Percentiles rank a stretch among this genome's conserved stretches.
These are phyloP conservation scores for Camellia granthamiana DNA, from an alignment of 148 eudicot genomes.

Conservation along the genomic window DNA sequence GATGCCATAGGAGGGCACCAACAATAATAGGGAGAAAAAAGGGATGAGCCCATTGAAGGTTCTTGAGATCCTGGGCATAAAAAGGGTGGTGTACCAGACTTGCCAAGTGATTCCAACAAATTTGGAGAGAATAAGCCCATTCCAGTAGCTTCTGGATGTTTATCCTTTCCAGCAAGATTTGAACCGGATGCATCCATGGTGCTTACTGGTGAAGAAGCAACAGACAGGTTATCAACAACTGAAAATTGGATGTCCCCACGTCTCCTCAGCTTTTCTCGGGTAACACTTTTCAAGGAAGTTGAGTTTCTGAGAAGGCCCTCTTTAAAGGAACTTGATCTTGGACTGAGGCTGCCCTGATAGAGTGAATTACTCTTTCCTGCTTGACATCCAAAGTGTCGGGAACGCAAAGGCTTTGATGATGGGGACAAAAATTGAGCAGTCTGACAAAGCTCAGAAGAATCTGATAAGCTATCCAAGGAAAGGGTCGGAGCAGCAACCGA, in stretches of 20 bases:
- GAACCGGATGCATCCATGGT: constrained; percentile 23
- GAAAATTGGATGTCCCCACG: constrained; percentile 46
- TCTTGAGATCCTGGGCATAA: constrained; percentile 33
- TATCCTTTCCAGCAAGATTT: constrained; percentile 26
- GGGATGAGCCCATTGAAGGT: constrained; percentile 38
- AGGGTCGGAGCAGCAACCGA: constrained; percentile 16
- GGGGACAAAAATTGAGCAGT: constrained; percentile 29
- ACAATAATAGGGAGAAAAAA: constrained; percentile 77
- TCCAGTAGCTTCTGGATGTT: constrained; percentile 28
- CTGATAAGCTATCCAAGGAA: constrained; percentile 24
- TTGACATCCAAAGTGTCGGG: constrained; percentile 40
- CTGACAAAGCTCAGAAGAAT: constrained; percentile 25
- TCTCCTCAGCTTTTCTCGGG: constrained; percentile 53
- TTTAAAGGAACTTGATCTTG: constrained; percentile 60
- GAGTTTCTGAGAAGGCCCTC: constrained; percentile 43
- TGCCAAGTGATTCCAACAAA: constrained; percentile 48
- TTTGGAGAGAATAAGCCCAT: constrained; percentile 26
- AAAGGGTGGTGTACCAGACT: constrained; percentile 29
- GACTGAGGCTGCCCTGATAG: constrained; percentile 58
- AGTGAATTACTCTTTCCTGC: constrained; percentile 34
- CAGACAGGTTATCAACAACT: constrained; percentile 19
- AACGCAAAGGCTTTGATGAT: constrained; percentile 40
- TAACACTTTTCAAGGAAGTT: constrained; percentile 41
- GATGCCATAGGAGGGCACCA: constrained; percentile 86
- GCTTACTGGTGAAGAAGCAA: constrained; percentile 14